These are phyloP conservation scores for Suhomyces sp. DNA, from an alignment of 805 yeast species.

Conservation along the genomic window DNA sequence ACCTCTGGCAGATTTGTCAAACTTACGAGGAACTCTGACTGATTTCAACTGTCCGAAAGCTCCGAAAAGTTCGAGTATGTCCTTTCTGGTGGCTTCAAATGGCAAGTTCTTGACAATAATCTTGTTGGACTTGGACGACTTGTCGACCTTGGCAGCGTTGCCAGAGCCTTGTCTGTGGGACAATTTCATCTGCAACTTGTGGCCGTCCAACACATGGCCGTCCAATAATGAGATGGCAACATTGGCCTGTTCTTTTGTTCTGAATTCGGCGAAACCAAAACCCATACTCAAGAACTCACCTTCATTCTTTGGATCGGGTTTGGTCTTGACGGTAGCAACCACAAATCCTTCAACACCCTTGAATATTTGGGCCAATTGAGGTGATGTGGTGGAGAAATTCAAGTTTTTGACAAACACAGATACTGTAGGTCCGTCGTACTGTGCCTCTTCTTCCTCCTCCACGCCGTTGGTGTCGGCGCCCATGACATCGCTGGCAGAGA, in stretches of 20 bases:
- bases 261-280: conserved; percentile 93
- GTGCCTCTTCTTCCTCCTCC: conserved; percentile 37
- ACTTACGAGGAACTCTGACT: conserved; percentile 93
- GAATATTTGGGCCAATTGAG: conserved; percentile 58
- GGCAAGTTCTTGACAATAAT: conserved; percentile 95
- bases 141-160: conserved; percentile 16
- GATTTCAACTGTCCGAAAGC: conserved; percentile 94
- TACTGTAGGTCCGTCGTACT: conserved; percentile 67
- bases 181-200: conserved; percentile 81
- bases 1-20: conserved; percentile 93
- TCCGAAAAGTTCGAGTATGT: conserved; percentile 87
- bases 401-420: conserved; percentile 91
- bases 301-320: conserved; percentile 76
- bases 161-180: conserved; percentile 67
- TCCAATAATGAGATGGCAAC: conserved; percentile 71
- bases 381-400: conserved; percentile 73
- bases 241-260: conserved; percentile 71
- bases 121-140: conserved; percentile 56
- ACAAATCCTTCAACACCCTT: conserved; percentile 74
- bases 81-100: conserved; percentile 91
- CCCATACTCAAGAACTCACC: conserved; percentile 88
- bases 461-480: conserved; percentile 17
- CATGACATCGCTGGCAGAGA: conserved; percentile 44
- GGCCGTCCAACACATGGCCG: conserved; percentile 82
- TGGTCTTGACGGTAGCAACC: conserved; percentile 77